phyloP scores from a whole-genome alignment of 2,329 filamentous ascomycete genomes.

The Raffaelea albimanens region DNA sequence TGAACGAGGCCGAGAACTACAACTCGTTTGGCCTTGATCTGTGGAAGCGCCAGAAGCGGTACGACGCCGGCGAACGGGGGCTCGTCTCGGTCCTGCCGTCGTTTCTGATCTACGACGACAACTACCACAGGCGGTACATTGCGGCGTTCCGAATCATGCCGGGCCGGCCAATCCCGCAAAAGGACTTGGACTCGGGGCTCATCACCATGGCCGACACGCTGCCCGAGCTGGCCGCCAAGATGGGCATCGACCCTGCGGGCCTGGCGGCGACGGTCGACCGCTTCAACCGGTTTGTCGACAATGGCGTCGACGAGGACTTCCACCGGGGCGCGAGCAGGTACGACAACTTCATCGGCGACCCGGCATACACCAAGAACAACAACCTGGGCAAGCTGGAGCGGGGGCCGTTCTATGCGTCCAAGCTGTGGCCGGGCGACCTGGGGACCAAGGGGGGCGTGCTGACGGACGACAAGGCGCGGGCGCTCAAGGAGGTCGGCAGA shows the following conservation, averaged over 20 bases:
- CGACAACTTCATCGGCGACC: constrained; percentile 76
- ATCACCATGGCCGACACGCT: constrained; percentile 64
- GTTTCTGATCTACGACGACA: constrained; percentile 22
- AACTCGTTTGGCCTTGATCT: constrained; percentile 17
- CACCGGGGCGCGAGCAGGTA: constrained; percentile 41
- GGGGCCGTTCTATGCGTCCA: constrained; percentile 23
- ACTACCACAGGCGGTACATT: constrained; percentile 21
- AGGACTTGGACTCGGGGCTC: constrained; percentile 14
- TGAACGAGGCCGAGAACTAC: constrained; percentile 25
- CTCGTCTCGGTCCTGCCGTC: constrained; percentile 6
- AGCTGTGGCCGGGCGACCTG: constrained; percentile 25
- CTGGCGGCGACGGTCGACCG: constrained; percentile 31
- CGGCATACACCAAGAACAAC: constrained; percentile 33
- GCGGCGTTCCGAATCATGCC: constrained; percentile 11
- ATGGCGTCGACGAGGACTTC: constrained; percentile 27
- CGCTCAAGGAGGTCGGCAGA: constrained; percentile 2
- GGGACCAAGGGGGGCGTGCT: constrained; percentile 27
- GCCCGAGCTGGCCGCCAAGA: constrained; percentile 58
- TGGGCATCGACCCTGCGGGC: constrained; percentile 54
- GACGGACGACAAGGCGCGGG: constrained; percentile 21
- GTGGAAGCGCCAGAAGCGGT: constrained; percentile 10
- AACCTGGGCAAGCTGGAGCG: constrained; percentile 20
- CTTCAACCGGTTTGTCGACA: background rate
- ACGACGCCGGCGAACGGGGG: background rate
- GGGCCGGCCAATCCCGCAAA: constrained; percentile 10